Evolutionary conservation across 805 yeast genomes (phyloP).

Genomic region (Cyberlindnera meyerae): DNA sequence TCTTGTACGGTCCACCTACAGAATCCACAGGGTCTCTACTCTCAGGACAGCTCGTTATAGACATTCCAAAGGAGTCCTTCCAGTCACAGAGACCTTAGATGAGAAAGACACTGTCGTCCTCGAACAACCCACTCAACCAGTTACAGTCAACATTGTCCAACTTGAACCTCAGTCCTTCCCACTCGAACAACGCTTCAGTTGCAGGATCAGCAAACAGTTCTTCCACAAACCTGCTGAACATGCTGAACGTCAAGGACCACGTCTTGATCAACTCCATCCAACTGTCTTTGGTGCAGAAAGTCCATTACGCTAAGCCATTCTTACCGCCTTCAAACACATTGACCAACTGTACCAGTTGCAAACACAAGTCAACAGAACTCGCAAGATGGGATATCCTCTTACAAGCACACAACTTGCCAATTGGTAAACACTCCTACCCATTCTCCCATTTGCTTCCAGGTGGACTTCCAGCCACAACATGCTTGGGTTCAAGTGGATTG

Average conservation of each 20-base stretch:
- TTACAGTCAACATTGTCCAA: constrained; percentile 24
- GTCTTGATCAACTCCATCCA: constrained; percentile 54
- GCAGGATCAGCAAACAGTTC: constrained; percentile 20
- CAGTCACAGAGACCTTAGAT: constrained; percentile 19
- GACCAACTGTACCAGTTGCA: constrained; percentile 55
- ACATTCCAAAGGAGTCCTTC: constrained; percentile 35
- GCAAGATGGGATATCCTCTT: constrained; percentile 87
- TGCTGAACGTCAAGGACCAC: constrained; percentile 34
- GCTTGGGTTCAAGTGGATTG: constrained; percentile 47
- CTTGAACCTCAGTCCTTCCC: constrained; percentile 23
- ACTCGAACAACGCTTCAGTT: constrained; percentile 21
- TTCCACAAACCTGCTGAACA: constrained; percentile 23
- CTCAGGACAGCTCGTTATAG: constrained; percentile 69
- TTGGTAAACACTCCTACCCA: constrained; percentile 82
- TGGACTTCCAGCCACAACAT: constrained; percentile 69
- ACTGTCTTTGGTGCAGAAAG: constrained; percentile 66
- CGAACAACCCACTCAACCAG: constrained; percentile 9
- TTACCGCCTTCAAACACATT: constrained; percentile 46
- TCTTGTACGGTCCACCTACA: constrained; percentile 71
- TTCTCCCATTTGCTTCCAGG: constrained; percentile 90
- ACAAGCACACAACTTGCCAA: constrained; percentile 49
- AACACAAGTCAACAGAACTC: constrained; percentile 48
- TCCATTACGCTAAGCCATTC: constrained; percentile 64
- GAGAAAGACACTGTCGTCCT: constrained; percentile 14
- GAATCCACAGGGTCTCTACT: constrained; percentile 84